Conservation (phyloP, 352 stramenopile genomes). For the Phytophthora multivora region DNA sequence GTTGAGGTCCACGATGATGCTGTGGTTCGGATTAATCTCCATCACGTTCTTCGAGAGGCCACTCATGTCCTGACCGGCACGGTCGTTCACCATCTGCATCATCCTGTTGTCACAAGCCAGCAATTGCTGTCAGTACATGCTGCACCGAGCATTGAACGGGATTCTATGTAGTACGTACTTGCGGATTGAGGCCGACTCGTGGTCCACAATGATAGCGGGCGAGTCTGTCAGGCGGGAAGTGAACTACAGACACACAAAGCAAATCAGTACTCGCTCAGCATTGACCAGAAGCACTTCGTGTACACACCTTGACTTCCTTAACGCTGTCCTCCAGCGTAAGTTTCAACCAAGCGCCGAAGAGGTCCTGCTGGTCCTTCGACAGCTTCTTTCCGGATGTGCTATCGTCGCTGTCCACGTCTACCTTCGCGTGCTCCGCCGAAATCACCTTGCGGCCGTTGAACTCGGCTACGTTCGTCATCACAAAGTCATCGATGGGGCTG, state of each 20-base stretch:
- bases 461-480: conserved; percentile 98
- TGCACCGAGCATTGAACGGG: background rate
- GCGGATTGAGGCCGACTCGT: conserved; percentile 97
- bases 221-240: conserved; percentile 94
- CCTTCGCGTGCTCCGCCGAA: conserved; percentile 95
- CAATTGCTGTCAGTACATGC: conserved; percentile 1
- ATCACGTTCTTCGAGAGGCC: conserved; percentile 94
- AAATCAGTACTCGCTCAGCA: conserved; percentile 1
- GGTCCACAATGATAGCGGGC: conserved; percentile 99
- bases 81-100: conserved; percentile 98
- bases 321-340: conserved; percentile 90
- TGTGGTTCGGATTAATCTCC: conserved; percentile 98
- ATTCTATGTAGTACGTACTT: conserved; percentile 54
- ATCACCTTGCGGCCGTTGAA: conserved; percentile 97
- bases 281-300: background rate
- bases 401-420: conserved; percentile 88
- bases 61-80: conserved; percentile 54
- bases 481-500: conserved; percentile 99
- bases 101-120: conserved; percentile 65
- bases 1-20: conserved; percentile 95
- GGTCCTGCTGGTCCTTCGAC: conserved; percentile 83
- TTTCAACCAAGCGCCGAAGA: conserved; percentile 95
- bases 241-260: conserved; percentile 43
- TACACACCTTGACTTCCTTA: conserved; percentile 80
- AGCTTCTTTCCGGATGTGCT: conserved; percentile 58